Base-by-base conservation (phyloP, 192 early-diverging fungal species). In the Podila minutissima region DNA sequence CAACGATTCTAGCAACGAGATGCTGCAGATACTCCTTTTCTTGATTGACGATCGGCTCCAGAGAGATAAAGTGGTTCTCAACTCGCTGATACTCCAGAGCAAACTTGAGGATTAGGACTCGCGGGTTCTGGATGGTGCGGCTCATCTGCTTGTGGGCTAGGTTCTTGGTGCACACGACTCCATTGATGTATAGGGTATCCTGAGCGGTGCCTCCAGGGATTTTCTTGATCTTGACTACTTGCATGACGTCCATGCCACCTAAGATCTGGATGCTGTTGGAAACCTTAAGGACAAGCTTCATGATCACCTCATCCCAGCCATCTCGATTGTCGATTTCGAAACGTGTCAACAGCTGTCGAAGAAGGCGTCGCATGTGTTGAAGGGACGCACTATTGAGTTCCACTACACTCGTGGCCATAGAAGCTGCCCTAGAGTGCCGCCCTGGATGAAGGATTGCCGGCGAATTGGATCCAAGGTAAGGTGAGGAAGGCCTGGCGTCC, bases 151-250 rank as follows among this genome's bases (percentile, higher is more conserved):
- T 95, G 83, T 99, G 97, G 0, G 94, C 94, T 26, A 97, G 86
- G 71, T 93, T 93, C 76, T 97, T 98, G n/a, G 94, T 90, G 64
- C 93, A 97, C n/a, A 98, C 97, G 20, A 97, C 89, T 15, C 97
- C 98, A 31, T 90, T 86, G 46, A 99, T 89, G 82, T 94, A 98
- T 55, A 93, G 87, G 51, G 92, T 93, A 75, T 97, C 95, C 29
- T 71, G 53, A 0, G 95, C 93, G 29, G 73, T 29, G 11, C 95
- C 96, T 11, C 97, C 98, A 0, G 98, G 93, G 24, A 99, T 94
- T 71, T 94, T 94, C 77, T 99, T 99, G 75, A 98, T 94, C 67
- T 97, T 97, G 57, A 99, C 93, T 59, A 96, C 96, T 35, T 95
- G 90, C 13, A 93, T 87, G 51, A 97, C 90, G 72, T 98, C 97